Evolutionary conservation across 805 yeast species (phyloP).

Genomic region (Teunomyces tritomae): DNA sequence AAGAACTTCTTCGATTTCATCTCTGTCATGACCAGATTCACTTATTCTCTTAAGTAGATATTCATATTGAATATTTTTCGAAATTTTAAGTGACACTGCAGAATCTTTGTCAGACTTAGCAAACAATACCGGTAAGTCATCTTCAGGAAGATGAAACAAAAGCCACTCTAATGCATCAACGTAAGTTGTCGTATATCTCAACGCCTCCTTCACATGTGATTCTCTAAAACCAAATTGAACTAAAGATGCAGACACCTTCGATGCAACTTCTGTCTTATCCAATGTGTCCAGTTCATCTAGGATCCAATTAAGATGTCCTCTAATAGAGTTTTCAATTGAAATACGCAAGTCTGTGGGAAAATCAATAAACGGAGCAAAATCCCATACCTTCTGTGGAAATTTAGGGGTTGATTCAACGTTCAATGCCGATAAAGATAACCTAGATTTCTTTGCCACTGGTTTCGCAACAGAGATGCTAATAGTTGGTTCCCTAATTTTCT

Average conservation of each 20-base stretch:
- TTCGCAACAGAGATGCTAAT: conserved; percentile 26
- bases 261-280: conserved; percentile 8
- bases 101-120: conserved; percentile 57
- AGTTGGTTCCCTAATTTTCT: conserved; percentile 49
- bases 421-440: not conserved
- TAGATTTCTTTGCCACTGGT: conserved; percentile 11
- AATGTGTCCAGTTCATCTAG: conserved; percentile 18
- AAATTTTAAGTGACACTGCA: conserved; percentile 54
- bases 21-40: conserved; percentile 69
- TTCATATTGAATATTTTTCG: conserved; percentile 54
- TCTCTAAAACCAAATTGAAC: conserved; percentile 60
- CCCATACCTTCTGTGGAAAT: conserved; percentile 65
- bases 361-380: conserved; percentile 62
- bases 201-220: conserved; percentile 69
- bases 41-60: conserved; percentile 54
- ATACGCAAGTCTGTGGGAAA: conserved; percentile 63
- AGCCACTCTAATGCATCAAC: conserved; percentile 70
- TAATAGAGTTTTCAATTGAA: conserved; percentile 59
- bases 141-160: conserved; percentile 88
- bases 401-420: conserved; percentile 8
- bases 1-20: conserved; percentile 54
- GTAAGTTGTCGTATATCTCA: conserved; percentile 51
- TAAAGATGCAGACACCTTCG: conserved; percentile 9
- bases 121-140: conserved; percentile 75
- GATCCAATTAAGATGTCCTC: conserved; percentile 56